Conservation (phyloP, 192 early-diverging fungal species). For the Gamsiella multidivaricata region DNA sequence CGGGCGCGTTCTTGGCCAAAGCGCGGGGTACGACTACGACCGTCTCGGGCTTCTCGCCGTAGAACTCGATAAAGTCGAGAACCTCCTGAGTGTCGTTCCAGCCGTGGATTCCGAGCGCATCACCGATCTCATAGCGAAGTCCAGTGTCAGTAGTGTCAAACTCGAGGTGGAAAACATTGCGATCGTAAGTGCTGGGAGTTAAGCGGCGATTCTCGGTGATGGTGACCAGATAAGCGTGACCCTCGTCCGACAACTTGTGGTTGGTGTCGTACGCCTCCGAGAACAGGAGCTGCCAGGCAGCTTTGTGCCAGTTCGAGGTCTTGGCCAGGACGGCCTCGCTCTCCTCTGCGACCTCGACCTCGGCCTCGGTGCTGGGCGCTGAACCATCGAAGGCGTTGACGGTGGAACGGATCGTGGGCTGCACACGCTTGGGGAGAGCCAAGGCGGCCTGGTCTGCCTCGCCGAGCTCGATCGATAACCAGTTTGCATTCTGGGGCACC, state of each 20-base stretch:
- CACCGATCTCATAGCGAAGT: conserved; percentile 92
- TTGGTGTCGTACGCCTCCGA: conserved; percentile 70
- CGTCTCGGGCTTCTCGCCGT: conserved; percentile 75
- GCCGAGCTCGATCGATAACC: conserved; percentile 49
- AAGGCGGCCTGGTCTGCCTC: conserved; percentile 45
- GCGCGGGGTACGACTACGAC: conserved; percentile 65
- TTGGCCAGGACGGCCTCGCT: conserved; percentile 53
- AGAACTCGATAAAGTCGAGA: conserved; percentile 74
- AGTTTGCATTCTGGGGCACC: conserved; percentile 51
- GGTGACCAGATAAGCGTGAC: conserved; percentile 69
- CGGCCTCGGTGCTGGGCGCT: conserved; percentile 11
- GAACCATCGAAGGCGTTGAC: conserved; percentile 45
- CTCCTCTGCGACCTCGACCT: conserved; percentile 40
- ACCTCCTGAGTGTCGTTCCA: conserved; percentile 86
- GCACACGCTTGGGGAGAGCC: conserved; percentile 40
- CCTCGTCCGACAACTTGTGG: conserved; percentile 71
- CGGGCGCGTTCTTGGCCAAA: conserved; percentile 62
- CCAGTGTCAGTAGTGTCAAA: conserved; percentile 85
- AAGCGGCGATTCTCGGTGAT: conserved; percentile 84
- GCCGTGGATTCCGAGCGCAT: conserved; percentile 93
- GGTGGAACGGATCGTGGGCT: conserved; percentile 49
- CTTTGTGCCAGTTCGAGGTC: conserved; percentile 64
- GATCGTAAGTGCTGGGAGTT: conserved; percentile 90
- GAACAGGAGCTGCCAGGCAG: conserved; percentile 76
- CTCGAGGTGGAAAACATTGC: conserved; percentile 97